A percentile compares a stretch with the other conserved stretches of the same genome.
Evolutionary conservation across 257 asterid species (phyloP).

Genomic region (Voacanga thouarsii): DNA sequence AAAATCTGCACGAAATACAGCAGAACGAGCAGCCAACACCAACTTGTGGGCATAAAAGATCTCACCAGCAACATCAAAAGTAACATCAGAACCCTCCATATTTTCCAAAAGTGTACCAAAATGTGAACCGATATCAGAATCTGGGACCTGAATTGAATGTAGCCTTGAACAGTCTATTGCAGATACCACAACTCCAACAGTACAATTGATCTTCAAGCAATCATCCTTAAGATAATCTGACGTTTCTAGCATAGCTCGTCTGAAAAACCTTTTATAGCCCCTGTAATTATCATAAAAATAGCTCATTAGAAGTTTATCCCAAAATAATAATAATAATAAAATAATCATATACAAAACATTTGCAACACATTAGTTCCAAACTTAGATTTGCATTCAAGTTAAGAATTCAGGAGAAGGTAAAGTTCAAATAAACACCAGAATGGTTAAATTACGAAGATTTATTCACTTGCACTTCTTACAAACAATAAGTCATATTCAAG

Average conservation of each 20-base stretch:
- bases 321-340: too few relatives aligned
- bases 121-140: slow-evolving; percentile 82
- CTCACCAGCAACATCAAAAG: slow-evolving; percentile 76
- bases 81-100: slow-evolving; percentile 78
- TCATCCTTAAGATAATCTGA: slow-evolving; percentile 97
- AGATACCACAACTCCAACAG: slow-evolving; percentile 98
- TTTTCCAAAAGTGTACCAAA: slow-evolving; percentile 82
- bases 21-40: slow-evolving; percentile 93
- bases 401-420: not conserved
- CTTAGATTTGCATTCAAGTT: not conserved
- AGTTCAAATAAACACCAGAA: not conserved
- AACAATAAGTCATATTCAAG: not conserved
- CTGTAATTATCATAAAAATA: slow-evolving; percentile 29
- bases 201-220: slow-evolving; percentile 95
- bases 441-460: not conserved
- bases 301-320: not conserved
- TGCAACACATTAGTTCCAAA: not conserved
- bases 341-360: not conserved
- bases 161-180: slow-evolving; percentile 77
- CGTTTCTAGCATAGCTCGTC: slow-evolving; percentile 79
- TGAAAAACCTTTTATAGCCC: slow-evolving; percentile 95
- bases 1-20: slow-evolving; percentile 58
- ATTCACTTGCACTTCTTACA: not conserved
- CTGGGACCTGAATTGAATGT: slow-evolving; percentile 85
- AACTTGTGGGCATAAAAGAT: slow-evolving; percentile 83